Evolutionary conservation across 2,329 filamentous ascomycete species (phyloP), one percentile per base, ranked within the genome.

Genomic region (Pezicula carpinea): DNA sequence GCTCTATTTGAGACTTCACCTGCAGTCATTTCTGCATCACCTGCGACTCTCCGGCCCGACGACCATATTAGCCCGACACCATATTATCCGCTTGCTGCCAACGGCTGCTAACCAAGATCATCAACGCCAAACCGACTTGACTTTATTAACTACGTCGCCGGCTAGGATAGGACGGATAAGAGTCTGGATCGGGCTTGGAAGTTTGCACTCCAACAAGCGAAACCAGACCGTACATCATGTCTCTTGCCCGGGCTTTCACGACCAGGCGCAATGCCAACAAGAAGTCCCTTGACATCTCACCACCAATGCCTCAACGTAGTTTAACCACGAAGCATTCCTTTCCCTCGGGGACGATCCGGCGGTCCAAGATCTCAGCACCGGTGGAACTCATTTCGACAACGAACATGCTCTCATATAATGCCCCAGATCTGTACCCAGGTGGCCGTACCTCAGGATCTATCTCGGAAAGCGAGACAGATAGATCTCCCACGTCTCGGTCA

Each of bases 361-460:
- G 85, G 49, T 67, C 76, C 64, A 84, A 90, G 72, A 99, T 99
- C 64, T 99, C 93, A 1, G 81, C 77, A 3, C 93, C 93, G 0
- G 77, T 96, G 44, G 84, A 90, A 67, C 77, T 99, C 53, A 75
- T 96, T 41, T 95, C 93, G 50, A 96, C 92, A 5, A 97, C 93
- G 58, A 99, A 97, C 69, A 89, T 95, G 79, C 83, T 96, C 46
- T 90, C 89, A 6, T 96, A 96, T 76, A 92, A 92, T 63, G 91
- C 93, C 8, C 92, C 92, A 43, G 87, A 96, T 63, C 83, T 96
- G 52, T 72, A 73, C 38, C 66, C 61, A 42, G 19, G 55, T 49
- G 39, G 53, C 40, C 33, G 72, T 62, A 73, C 73, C 58, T 71
- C 69, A 23, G 73, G 76, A 3, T 70, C 67, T 49, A 76, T 77